Evolutionary conservation across 176 grass and related monocot genomes (phyloP).

Genomic region (Secale cereale): DNA sequence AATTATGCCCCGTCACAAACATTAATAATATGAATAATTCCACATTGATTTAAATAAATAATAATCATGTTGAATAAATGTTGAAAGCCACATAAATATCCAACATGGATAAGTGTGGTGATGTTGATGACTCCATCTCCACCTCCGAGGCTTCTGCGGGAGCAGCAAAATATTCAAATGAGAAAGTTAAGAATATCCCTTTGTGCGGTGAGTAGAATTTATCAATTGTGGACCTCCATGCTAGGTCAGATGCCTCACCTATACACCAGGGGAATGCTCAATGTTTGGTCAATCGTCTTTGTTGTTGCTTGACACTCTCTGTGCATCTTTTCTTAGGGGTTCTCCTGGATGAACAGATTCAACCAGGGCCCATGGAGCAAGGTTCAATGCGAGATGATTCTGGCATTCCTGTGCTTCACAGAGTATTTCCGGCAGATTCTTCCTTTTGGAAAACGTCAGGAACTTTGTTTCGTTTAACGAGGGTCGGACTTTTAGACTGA

Average conservation of each 20-base stretch:
- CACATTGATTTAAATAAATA: no score
- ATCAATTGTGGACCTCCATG: slow-evolving; percentile 83
- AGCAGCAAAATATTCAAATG: slow-evolving; percentile 44
- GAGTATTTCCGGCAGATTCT: slow-evolving; percentile 64
- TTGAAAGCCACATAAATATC: no score
- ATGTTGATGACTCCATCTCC: slow-evolving; percentile 55
- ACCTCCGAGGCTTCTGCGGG: slow-evolving; percentile 52
- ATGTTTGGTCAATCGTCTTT: neutral
- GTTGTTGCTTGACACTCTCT: neutral
- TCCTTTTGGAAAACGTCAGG: slow-evolving; percentile 69
- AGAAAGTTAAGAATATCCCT: slow-evolving; percentile 55
- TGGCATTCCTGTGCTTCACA: slow-evolving; percentile 67
- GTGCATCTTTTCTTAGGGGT: slow-evolving; percentile 36
- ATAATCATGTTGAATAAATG: no score
- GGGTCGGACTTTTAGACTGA: slow-evolving; percentile 62
- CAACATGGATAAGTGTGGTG: slow-evolving; percentile 69
- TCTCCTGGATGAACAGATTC: slow-evolving; percentile 83
- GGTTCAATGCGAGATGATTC: slow-evolving; percentile 73
- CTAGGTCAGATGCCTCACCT: slow-evolving; percentile 38
- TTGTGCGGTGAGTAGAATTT: slow-evolving; percentile 65
- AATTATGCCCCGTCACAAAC: no score
- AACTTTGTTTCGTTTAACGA: slow-evolving; percentile 77
- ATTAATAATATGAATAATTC: no score
- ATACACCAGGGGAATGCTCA: neutral
- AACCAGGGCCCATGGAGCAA: slow-evolving; percentile 72